A percentile compares a stretch with the other conserved stretches of the same genome.
Conservation (phyloP, 2,329 filamentous ascomycete genomes). For the Botrytis cinerea region DNA sequence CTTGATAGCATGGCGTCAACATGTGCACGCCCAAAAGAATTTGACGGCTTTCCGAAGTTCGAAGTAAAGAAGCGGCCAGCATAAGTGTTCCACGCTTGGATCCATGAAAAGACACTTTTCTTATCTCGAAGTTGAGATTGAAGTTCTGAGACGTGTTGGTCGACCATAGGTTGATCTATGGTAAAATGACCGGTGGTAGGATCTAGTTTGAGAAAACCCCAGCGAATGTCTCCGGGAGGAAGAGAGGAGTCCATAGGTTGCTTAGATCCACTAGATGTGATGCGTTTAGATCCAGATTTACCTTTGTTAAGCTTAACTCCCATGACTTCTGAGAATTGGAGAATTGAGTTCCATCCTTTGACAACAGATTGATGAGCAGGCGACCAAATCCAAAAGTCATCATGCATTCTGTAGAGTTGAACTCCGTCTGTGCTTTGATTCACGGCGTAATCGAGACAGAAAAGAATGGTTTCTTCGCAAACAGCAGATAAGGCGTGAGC, state of each 20-base stretch:
- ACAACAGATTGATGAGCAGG: constrained; percentile 52
- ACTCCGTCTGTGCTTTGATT: constrained; percentile 58
- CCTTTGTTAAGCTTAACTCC: constrained; percentile 59
- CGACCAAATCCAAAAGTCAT: constrained; percentile 70
- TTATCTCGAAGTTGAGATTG: constrained; percentile 52
- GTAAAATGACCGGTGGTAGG: constrained; percentile 51
- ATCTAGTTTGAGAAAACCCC: constrained; percentile 60
- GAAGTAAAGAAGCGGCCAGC: constrained; percentile 57
- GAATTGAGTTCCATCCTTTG: constrained; percentile 60
- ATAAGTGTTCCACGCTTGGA: constrained; percentile 62
- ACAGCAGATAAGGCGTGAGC: constrained; percentile 60
- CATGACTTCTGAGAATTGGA: constrained; percentile 55
- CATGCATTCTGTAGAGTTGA: constrained; percentile 61
- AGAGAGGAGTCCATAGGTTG: constrained; percentile 41
- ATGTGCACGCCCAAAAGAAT: constrained; percentile 56
- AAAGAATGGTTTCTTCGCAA: constrained; percentile 61
- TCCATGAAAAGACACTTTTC: constrained; percentile 57
- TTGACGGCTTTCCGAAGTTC: constrained; percentile 58
- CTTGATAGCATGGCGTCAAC: constrained; percentile 57
- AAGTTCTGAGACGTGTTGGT: constrained; percentile 58
- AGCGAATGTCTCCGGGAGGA: constrained; percentile 56
- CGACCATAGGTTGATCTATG: constrained; percentile 57
- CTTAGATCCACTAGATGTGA: constrained; percentile 34
- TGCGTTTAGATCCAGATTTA: constrained; percentile 56
- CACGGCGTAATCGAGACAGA: constrained; percentile 66